Evolutionary conservation across 2,329 filamentous ascomycete species (phyloP).

Genomic region (Clonostachys sp.): DNA sequence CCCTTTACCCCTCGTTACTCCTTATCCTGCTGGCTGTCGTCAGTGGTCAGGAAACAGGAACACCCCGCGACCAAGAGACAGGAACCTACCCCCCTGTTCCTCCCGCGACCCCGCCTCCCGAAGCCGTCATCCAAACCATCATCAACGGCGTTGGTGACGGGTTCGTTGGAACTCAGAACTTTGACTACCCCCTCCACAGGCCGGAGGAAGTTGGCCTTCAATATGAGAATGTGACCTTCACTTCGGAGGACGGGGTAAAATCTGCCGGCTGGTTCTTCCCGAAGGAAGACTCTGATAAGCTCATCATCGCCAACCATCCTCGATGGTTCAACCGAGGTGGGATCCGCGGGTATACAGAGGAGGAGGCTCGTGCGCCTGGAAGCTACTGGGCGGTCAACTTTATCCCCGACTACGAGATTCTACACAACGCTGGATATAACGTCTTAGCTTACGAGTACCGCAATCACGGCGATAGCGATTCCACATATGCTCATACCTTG

Average conservation of each 20-base stretch:
- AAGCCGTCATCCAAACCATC: too few relatives aligned
- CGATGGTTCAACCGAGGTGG: neutral
- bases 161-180: too few relatives aligned
- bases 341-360: slow-evolving; percentile 2
- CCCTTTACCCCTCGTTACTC: too few relatives aligned
- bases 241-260: slow-evolving; percentile 1
- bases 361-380: neutral
- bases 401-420: slow-evolving; percentile 5
- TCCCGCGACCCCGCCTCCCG: too few relatives aligned
- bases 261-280: slow-evolving; percentile 3
- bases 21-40: too few relatives aligned
- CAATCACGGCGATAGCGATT: slow-evolving; percentile 2
- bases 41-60: too few relatives aligned
- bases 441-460: slow-evolving; percentile 23
- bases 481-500: neutral
- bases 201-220: slow-evolving; percentile 1
- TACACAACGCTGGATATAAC: slow-evolving; percentile 5
- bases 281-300: neutral
- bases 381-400: slow-evolving; percentile 3
- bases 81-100: too few relatives aligned
- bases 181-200: neutral
- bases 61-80: too few relatives aligned
- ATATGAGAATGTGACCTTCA: slow-evolving; percentile 5
- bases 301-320: slow-evolving; percentile 6
- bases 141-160: too few relatives aligned